Evolutionary conservation across 2,329 filamentous ascomycete genomes (phyloP).

Genomic region (Stemphylium vesicarium): DNA sequence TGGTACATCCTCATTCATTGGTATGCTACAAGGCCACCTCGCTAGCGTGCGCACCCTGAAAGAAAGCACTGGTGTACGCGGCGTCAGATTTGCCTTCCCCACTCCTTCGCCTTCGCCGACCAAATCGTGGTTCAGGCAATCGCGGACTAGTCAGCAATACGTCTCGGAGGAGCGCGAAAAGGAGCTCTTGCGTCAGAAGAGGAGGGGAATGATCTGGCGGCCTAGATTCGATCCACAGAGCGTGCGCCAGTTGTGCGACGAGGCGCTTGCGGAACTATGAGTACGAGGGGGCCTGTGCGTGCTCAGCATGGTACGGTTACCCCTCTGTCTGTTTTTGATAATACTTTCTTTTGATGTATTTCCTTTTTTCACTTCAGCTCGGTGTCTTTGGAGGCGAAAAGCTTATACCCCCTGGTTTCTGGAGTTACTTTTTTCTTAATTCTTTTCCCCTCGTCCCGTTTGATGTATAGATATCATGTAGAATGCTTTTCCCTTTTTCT

Average conservation of each 20-base stretch:
- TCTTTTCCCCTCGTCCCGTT: background rate
- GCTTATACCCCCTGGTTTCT: constrained; percentile 1
- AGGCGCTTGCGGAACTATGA: constrained; percentile 39
- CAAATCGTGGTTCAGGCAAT: constrained; percentile 7
- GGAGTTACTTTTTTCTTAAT: background rate
- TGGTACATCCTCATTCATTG: constrained; percentile 34
- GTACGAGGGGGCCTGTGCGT: background rate
- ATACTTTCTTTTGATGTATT: background rate
- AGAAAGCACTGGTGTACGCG: constrained; percentile 12
- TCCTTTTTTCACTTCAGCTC: background rate
- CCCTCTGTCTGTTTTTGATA: background rate
- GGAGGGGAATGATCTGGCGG: constrained; percentile 29
- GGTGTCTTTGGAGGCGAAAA: background rate
- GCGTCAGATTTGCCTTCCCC: constrained; percentile 21
- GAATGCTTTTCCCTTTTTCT: background rate
- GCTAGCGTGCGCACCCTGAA: constrained; percentile 34
- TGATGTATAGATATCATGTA: background rate
- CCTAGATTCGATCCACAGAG: constrained; percentile 40
- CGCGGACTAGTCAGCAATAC: constrained; percentile 8
- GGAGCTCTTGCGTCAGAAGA: constrained; percentile 21
- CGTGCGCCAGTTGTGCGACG: constrained; percentile 33
- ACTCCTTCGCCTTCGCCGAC: constrained; percentile 24
- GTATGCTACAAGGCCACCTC: constrained; percentile 39
- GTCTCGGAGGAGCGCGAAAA: constrained; percentile 8
- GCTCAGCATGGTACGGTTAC: too few relatives aligned